Conservation (phyloP, 2,329 filamentous ascomycete genomes). For the Ophiosphaerella narmari region DNA sequence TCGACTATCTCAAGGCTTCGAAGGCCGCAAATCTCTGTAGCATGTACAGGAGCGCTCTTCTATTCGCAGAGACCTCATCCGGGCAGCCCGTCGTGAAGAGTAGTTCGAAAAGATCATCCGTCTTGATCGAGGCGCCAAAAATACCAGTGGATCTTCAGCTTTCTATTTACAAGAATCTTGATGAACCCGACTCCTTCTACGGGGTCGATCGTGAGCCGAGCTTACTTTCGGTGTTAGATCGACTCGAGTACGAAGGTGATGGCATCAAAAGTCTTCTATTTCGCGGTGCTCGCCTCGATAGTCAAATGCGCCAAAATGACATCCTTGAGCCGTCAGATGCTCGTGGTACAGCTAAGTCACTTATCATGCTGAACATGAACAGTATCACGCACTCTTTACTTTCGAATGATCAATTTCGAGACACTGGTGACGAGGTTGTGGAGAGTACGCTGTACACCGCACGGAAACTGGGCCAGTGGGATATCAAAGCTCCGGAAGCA, state of each 20-base stretch:
- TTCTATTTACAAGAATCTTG: conserved; percentile 85
- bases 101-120: conserved; percentile 67
- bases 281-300: conserved; percentile 88
- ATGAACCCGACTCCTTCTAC: conserved; percentile 96
- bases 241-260: conserved; percentile 87
- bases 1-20: conserved; percentile 74
- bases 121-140: conserved; percentile 52
- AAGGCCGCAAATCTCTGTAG: conserved; percentile 75
- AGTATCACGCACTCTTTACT: conserved; percentile 83
- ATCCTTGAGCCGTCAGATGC: conserved; percentile 63
- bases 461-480: conserved; percentile 86
- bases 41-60: conserved; percentile 83
- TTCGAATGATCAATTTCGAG: conserved; percentile 66
- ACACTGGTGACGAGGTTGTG: conserved; percentile 62
- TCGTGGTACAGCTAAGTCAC: conserved; percentile 72
- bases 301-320: conserved; percentile 70
- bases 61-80: conserved; percentile 77
- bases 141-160: conserved; percentile 71
- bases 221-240: conserved; percentile 75
- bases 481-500: conserved; percentile 73
- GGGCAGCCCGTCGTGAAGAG: conserved; percentile 55
- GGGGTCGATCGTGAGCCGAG: conserved; percentile 80
- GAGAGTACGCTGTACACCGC: conserved; percentile 80
- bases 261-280: conserved; percentile 88
- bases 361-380: conserved; percentile 81